Percentiles rank a stretch among this genome's conserved stretches.
Conservation (phyloP, 495 filamentous ascomycete species). For the Neurospora pannonica region DNA sequence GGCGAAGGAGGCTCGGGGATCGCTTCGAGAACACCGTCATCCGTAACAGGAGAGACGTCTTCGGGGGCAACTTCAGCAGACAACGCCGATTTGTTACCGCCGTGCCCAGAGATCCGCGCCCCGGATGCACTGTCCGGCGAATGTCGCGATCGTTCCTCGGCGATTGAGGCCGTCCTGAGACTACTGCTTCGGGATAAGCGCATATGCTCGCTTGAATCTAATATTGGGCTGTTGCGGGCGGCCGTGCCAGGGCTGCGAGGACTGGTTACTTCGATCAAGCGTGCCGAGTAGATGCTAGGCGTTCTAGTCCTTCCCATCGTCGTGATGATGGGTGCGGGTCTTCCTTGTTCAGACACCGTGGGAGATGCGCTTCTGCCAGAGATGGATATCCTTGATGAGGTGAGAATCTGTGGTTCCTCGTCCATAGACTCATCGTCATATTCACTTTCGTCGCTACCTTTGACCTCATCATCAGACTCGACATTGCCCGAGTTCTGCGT, state of each 20-base stretch:
- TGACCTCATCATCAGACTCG: slow-evolving; percentile 10
- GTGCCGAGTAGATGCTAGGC: slow-evolving; percentile 42
- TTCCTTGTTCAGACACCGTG: slow-evolving; percentile 29
- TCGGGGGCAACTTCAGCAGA: neutral
- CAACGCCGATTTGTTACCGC: slow-evolving; percentile 14
- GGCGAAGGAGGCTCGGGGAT: neutral
- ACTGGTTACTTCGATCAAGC: slow-evolving; percentile 43
- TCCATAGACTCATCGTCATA: slow-evolving; percentile 35
- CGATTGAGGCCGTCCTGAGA: slow-evolving; percentile 30
- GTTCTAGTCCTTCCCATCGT: slow-evolving; percentile 30
- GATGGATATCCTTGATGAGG: slow-evolving; percentile 46
- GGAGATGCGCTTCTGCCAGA: slow-evolving; percentile 35
- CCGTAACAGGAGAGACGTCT: neutral
- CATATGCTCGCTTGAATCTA: slow-evolving; percentile 28
- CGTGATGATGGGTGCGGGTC: slow-evolving; percentile 27
- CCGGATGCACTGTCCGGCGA: slow-evolving; percentile 10
- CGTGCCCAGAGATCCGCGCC: slow-evolving; percentile 6
- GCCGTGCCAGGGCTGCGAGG: slow-evolving; percentile 32
- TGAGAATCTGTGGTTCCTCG: slow-evolving; percentile 46
- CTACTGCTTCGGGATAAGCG: slow-evolving; percentile 27
- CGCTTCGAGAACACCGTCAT: neutral
- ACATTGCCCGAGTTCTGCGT: neutral
- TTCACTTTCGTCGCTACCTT: slow-evolving; percentile 31
- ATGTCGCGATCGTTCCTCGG: slow-evolving; percentile 23
- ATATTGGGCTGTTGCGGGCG: slow-evolving; percentile 31